Conservation (phyloP, 495 filamentous ascomycete genomes). For the Podospora conica region DNA sequence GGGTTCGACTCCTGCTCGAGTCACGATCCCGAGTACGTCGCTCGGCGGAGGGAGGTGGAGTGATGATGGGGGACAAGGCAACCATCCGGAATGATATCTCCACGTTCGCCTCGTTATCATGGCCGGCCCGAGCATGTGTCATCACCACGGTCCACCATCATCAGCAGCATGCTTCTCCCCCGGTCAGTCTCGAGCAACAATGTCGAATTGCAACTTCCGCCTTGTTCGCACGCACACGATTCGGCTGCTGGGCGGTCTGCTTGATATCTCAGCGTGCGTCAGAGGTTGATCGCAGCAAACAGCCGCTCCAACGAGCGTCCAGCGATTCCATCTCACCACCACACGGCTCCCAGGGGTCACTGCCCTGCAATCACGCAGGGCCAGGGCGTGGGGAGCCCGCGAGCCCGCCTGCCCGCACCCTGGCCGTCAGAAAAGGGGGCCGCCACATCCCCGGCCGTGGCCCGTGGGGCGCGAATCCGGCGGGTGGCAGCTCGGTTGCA, state of each 20-base stretch:
- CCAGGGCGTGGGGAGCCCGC: neutral
- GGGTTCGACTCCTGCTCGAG: neutral
- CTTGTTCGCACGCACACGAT: neutral
- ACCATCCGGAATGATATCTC: no score
- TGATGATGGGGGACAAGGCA: neutral
- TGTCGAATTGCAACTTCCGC: neutral
- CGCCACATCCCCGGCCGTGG: neutral
- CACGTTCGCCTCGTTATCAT: neutral
- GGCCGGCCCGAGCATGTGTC: neutral
- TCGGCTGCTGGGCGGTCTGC: no score
- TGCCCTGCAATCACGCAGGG: constrained; percentile 10
- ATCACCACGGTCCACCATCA: neutral
- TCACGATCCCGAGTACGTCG: neutral
- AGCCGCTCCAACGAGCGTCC: neutral
- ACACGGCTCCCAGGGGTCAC: neutral
- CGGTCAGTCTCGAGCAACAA: neutral
- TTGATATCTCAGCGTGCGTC: neutral
- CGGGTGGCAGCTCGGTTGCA: constrained; percentile 9
- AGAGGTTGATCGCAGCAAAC: neutral
- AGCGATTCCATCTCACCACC: neutral
- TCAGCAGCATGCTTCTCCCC: neutral
- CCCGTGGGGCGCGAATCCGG: constrained; percentile 3
- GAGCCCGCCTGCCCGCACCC: neutral
- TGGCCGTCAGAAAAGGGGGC: constrained; percentile 1
- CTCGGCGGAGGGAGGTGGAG: neutral